Evolutionary conservation across 768 basidiomycete species (phyloP).

Genomic region (Lactarius tabidus): DNA sequence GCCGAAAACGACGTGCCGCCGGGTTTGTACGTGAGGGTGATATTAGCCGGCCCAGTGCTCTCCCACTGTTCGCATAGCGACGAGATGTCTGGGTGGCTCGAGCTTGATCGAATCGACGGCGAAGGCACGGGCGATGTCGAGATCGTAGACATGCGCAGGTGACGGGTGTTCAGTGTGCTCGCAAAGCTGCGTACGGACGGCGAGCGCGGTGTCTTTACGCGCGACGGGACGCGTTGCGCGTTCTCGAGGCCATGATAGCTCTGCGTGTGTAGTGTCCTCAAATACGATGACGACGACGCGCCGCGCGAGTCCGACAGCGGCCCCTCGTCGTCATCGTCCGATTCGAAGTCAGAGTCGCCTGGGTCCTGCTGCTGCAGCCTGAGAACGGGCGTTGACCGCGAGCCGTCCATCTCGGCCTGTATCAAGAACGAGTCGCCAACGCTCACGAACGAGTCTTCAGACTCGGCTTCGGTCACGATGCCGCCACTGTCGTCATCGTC

Average conservation of each 20-base stretch:
- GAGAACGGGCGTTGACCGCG: not conserved
- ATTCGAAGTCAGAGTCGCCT: conserved; percentile 8
- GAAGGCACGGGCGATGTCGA: conserved; percentile 38
- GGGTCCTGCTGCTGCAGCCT: not conserved
- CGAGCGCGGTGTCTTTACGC: not conserved
- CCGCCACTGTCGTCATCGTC: not conserved
- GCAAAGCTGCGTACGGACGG: conserved; percentile 8
- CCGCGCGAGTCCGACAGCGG: not conserved
- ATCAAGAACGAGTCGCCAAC: conserved; percentile 15
- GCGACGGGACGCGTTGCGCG: not conserved
- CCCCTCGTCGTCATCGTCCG: not conserved
- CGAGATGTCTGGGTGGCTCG: conserved; percentile 56
- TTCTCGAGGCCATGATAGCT: conserved; percentile 12
- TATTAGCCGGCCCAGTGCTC: conserved; percentile 53
- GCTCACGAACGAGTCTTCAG: conserved; percentile 15
- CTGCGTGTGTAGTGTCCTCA: conserved; percentile 6
- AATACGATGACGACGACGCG: conserved; percentile 1
- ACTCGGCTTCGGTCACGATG: conserved; percentile 21
- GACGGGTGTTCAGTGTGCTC: conserved; percentile 26
- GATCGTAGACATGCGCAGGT: conserved; percentile 36
- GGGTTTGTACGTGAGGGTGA: conserved; percentile 47
- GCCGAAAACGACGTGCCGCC: conserved; percentile 21
- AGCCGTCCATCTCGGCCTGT: conserved; percentile 1
- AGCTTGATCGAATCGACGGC: conserved; percentile 44
- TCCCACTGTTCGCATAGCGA: conserved; percentile 58